These are phyloP conservation scores for Heterobasidion parviporum DNA, from an alignment of 1,284 basidiomycete species.

Conservation along the genomic window DNA sequence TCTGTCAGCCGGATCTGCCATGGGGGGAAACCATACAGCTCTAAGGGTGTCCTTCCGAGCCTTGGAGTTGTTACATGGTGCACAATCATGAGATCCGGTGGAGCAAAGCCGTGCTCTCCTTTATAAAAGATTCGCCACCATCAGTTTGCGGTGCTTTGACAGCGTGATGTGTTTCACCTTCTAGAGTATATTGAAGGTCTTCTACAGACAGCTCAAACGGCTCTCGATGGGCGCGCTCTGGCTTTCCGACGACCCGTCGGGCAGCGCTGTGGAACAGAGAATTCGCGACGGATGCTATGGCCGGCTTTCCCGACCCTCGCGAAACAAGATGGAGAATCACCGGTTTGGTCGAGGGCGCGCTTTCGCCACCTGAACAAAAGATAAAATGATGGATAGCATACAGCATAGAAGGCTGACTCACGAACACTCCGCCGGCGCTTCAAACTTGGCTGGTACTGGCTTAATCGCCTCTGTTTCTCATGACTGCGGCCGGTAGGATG, in stretches of 20 bases:
- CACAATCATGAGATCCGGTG: constrained; percentile 71
- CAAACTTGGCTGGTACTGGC: not conserved
- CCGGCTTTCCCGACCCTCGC: constrained; percentile 27
- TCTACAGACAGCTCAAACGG: constrained; percentile 32
- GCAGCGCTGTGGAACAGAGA: not conserved
- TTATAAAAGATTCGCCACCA: constrained; percentile 2
- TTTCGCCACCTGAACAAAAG: not conserved
- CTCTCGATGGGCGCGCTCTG: constrained; percentile 7
- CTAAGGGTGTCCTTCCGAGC: constrained; percentile 36
- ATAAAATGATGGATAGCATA: too few species aligned
- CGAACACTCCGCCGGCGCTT: not conserved
- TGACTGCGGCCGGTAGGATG: constrained; percentile 10
- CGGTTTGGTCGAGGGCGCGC: not conserved
- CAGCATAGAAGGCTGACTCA: not conserved
- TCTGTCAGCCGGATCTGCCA: constrained; percentile 74
- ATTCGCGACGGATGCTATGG: constrained; percentile 24
- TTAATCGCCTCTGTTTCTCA: not conserved
- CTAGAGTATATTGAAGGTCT: constrained; percentile 41
- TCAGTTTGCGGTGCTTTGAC: constrained; percentile 17
- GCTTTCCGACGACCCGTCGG: constrained; percentile 1
- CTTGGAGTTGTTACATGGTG: constrained; percentile 40
- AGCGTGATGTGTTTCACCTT: constrained; percentile 35
- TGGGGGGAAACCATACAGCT: constrained; percentile 68
- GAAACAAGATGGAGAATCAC: constrained; percentile 27
- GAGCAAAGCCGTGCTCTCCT: constrained; percentile 39